A percentile compares a stretch with the other conserved stretches of the same genome.
phyloP scores from a whole-genome alignment of 179 eudicot species.

The Beta macrorhiza region DNA sequence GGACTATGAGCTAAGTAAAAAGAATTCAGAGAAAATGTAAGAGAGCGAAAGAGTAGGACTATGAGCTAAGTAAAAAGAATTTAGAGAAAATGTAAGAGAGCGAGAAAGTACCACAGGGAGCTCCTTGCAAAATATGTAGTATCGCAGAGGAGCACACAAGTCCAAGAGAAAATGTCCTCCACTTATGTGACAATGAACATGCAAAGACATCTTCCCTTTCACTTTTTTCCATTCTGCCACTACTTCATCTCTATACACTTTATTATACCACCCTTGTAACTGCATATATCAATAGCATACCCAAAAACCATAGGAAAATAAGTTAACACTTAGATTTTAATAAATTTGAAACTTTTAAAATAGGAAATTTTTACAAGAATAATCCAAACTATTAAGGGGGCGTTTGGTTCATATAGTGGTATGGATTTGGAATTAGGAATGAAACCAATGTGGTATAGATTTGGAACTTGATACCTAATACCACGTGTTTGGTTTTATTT shows the following conservation, averaged over 20 bases:
- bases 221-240: slow-evolving; percentile 97
- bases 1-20: no score
- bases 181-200: slow-evolving; percentile 95
- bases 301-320: no score
- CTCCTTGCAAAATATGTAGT: slow-evolving; percentile 85
- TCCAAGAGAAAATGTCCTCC: slow-evolving; percentile 90
- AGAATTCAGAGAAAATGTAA: background rate
- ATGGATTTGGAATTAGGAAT: no score
- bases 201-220: slow-evolving; percentile 83
- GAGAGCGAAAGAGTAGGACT: slow-evolving; percentile 27
- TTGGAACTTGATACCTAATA: no score
- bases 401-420: no score
- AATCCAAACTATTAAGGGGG: no score
- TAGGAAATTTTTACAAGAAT: background rate
- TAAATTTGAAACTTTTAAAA: background rate
- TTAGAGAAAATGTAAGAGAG: background rate
- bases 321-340: background rate
- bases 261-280: slow-evolving; percentile 95
- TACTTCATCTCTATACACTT: slow-evolving; percentile 85
- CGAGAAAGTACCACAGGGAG: slow-evolving; percentile 75
- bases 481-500: no score
- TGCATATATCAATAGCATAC: slow-evolving; percentile 26
- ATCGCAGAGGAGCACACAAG: slow-evolving; percentile 68
- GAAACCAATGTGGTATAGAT: no score
- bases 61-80: background rate